Evolutionary conservation across 139 green algal genomes (phyloP).

Genomic region (Gonium pectorale): DNA sequence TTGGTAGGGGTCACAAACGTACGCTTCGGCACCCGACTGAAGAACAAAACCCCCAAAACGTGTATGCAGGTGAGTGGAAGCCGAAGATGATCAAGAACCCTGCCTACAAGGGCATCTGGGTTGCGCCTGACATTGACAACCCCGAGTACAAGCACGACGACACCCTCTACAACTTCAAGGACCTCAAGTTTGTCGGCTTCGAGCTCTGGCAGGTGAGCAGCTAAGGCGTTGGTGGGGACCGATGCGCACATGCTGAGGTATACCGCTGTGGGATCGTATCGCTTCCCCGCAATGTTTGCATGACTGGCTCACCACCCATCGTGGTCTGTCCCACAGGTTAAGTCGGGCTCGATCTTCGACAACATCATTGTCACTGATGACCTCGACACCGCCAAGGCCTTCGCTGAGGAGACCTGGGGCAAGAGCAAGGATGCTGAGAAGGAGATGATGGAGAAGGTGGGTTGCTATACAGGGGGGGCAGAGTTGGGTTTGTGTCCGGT

Average conservation of each 20-base stretch:
- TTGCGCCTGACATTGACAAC: conserved; percentile 87
- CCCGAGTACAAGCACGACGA: conserved; percentile 83
- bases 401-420: conserved; percentile 84
- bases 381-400: conserved; percentile 76
- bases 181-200: conserved; percentile 85
- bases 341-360: conserved; percentile 91
- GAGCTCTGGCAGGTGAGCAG: conserved; percentile 88
- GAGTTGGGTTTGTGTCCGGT: too few species aligned
- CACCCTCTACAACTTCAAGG: conserved; percentile 79
- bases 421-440: conserved; percentile 84
- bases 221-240: too few species aligned
- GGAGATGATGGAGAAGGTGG: conserved; percentile 71
- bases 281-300: too few species aligned
- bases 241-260: too few species aligned
- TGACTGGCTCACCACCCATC: neutral
- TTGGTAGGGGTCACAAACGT: too few species aligned
- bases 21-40: too few species aligned
- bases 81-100: conserved; percentile 80
- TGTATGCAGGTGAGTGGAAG: too few species aligned
- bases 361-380: conserved; percentile 91
- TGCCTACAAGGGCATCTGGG: conserved; percentile 86
- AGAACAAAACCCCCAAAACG: too few species aligned
- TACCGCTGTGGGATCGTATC: too few species aligned
- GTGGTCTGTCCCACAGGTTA: conserved; percentile 71
- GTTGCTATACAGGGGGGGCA: too few species aligned